phyloP scores from a whole-genome alignment of 2,329 filamentous ascomycete species.

The Graphilbum ipis-grandicollis region DNA sequence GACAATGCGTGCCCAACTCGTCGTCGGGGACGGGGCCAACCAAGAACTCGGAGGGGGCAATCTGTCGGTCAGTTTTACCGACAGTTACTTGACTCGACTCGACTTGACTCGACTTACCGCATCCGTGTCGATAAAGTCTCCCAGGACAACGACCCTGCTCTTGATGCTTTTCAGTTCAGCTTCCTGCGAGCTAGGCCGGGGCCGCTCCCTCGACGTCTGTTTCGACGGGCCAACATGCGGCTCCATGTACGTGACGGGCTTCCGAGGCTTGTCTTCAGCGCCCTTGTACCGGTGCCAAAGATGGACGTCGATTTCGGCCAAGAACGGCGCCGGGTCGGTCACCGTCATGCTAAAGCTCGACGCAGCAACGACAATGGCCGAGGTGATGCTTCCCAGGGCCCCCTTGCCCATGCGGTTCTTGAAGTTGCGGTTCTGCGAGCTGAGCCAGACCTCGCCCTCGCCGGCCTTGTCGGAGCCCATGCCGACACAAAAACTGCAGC shows the following conservation, averaged over 20 bases:
- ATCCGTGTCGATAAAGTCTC: slow-evolving; percentile 27
- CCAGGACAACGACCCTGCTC: slow-evolving; percentile 21
- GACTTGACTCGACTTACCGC: slow-evolving; percentile 18
- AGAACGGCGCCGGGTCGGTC: neutral
- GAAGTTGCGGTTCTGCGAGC: slow-evolving; percentile 28
- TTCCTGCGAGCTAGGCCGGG: too few relatives aligned
- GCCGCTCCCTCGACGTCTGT: neutral
- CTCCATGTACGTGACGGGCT: neutral
- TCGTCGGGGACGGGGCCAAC: slow-evolving; percentile 14
- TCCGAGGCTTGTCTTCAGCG: neutral
- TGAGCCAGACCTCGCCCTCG: slow-evolving; percentile 24
- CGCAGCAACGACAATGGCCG: neutral
- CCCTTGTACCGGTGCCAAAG: slow-evolving; percentile 3
- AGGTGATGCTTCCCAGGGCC: neutral
- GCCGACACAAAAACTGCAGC: slow-evolving; percentile 27
- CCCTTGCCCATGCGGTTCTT: slow-evolving; percentile 16
- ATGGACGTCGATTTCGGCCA: slow-evolving; percentile 4
- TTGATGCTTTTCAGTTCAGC: slow-evolving; percentile 10
- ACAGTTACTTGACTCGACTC: too few relatives aligned
- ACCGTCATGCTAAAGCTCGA: slow-evolving; percentile 3
- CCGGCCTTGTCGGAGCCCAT: slow-evolving; percentile 22
- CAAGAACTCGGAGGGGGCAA: slow-evolving; percentile 22
- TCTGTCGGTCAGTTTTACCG: too few relatives aligned
- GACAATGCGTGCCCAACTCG: slow-evolving; percentile 19
- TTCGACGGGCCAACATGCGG: neutral